Base-by-base conservation (phyloP, 345 rosid genomes). In the Populus ilicifolia region DNA sequence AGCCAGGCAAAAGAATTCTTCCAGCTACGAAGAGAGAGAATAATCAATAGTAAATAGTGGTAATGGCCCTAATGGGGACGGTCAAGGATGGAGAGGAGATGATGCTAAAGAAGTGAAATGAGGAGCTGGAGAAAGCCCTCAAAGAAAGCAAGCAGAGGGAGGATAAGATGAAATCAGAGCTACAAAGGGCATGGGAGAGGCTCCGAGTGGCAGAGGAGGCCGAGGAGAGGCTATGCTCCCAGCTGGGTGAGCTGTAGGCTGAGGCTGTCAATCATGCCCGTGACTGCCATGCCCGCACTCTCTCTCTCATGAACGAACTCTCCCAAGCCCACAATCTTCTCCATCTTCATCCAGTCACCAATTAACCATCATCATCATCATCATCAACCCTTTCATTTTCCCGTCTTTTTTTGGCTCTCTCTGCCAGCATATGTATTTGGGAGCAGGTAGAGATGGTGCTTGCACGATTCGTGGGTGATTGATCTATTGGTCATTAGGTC, bases 161-260 rank as follows among this genome's bases (percentile, higher is more conserved):
- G 76, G 92, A 88, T 63, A 75, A 76, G 61, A 86, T 84, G 93
- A 86, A 75, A 83, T 64, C 33, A 70, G 96, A 91, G 89, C 85
- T 93, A 29, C 74, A 74, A 64, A 84, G 72, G 79, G 38, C 86
- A 0, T 83, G 83, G 88, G 84, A 89, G 70, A 77, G 94, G 75
- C 81, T 94, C 1, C 76, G 90, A 39, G 88, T 91, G 77, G 94
- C 91, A 5, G 98, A 92, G 80, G 97, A 92, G 35, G 98, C 87
- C 0, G 98, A 92, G 88, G 97, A 92, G 85, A 81, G 90, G 79
- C 91, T 94, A 61, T 92, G 96, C 83, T 79, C 89, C 8, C 94
- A 92, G 89, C 90, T 94, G 0, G 96, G 97, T 0, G 96, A 94
- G 82, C 89, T 94, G 4, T 97, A 94, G 84, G 97, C 96, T 0